These are phyloP conservation scores for Penicillium canescens DNA, from an alignment of 495 filamentous ascomycete genomes.

Conservation along the genomic window DNA sequence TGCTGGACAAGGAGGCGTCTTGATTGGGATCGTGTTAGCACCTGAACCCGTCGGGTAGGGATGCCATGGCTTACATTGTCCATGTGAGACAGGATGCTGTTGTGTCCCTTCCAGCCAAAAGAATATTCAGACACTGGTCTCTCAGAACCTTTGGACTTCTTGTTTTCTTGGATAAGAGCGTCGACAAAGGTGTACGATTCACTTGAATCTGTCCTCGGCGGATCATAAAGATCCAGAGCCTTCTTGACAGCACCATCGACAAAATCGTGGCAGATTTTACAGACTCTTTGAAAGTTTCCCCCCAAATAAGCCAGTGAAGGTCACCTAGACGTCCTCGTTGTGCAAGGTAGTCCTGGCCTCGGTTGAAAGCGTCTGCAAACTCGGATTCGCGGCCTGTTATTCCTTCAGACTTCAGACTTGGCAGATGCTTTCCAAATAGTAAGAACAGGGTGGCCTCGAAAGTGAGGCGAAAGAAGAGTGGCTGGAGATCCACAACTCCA, in stretches of 20 bases:
- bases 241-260: slow-evolving; percentile 29
- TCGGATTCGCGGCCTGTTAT: slow-evolving; percentile 11
- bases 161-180: slow-evolving; percentile 11
- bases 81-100: slow-evolving; percentile 59
- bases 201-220: neutral
- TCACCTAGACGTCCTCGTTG: slow-evolving; percentile 41
- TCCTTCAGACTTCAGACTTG: slow-evolving; percentile 20
- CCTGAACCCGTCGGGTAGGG: neutral
- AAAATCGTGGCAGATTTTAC: slow-evolving; percentile 44
- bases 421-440: slow-evolving; percentile 48
- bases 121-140: slow-evolving; percentile 55
- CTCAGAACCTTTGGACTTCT: slow-evolving; percentile 12
- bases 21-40: neutral
- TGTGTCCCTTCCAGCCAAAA: slow-evolving; percentile 61
- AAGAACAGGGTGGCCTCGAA: slow-evolving; percentile 50
- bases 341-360: slow-evolving; percentile 46
- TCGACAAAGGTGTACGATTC: slow-evolving; percentile 19
- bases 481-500: slow-evolving; percentile 45
- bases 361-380: slow-evolving; percentile 43
- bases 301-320: slow-evolving; percentile 49
- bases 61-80: slow-evolving; percentile 45
- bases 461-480: slow-evolving; percentile 51
- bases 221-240: slow-evolving; percentile 13
- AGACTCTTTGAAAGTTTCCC: slow-evolving; percentile 43
- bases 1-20: slow-evolving; percentile 35